Evolutionary conservation across 2,329 filamentous ascomycete species (phyloP), one percentile per base, ranked within the genome.

Genomic region (Trichoderma breve): DNA sequence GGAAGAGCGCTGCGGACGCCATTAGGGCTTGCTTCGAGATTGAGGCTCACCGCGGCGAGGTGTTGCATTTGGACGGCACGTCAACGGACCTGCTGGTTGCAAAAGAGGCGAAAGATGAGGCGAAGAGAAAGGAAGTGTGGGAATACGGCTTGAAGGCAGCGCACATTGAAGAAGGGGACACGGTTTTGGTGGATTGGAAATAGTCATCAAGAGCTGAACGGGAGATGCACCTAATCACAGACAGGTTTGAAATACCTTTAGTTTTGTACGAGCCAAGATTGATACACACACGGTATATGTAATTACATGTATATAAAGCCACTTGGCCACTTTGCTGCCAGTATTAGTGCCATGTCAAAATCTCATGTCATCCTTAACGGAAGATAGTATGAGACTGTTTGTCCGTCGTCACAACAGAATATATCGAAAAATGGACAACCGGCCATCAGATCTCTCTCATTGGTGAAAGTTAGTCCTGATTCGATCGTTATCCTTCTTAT

Each of bases 11-110:
- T 4, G 74, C 62, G 7, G 79, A 83, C 73, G 74, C 77, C 34
- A 53, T 81, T 26, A 72, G 74, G 5, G 77, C 81, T 26, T 78
- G 77, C 58, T 81, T 82, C 65, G 76, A 80, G 24, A 71, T 75
- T 53, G 71, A 78, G 11, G 70, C 73, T 14, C 74, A 77, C 32
- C 74, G 70, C n/a, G 80, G 77, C 11, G 79, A 78, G 70, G 70
- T 73, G 24, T 58, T 81, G 30, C 82, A 83, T 72, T 73, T 82
- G 21, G 79, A 82, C 66, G 81, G 81, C 6, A 76, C 75, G 43
- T 78, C 79, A 5, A 53, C 47, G 6, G 75, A 76, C 65, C 18
- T 73, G 3, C 76, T 77, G 62, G 78, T 76, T 3, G 75, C 76
- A 15, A 75, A 74, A 21, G 81, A 82, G 58, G 76, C 79, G 1